A percentile compares a stretch with the other conserved stretches of the same genome.
Conservation (phyloP, 2,329 filamentous ascomycete species). For the Botrytis deweyae region DNA sequence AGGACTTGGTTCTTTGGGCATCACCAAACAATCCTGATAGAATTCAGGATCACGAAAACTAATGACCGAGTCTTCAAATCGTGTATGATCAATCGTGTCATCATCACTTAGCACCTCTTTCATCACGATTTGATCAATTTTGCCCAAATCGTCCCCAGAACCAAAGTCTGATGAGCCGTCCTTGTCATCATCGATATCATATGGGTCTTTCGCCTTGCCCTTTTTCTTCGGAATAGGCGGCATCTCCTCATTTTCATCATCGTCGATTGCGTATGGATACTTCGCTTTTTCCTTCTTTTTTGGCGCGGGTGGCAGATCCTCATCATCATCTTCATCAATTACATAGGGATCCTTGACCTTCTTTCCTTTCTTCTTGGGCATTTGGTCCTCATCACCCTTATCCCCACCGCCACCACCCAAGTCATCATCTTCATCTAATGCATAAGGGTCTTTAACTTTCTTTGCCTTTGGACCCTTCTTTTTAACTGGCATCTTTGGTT, state of each 20-base stretch:
- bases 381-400: background rate
- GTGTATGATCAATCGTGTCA: background rate
- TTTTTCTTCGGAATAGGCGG: conserved; percentile 3
- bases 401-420: background rate
- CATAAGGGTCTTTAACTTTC: conserved; percentile 17
- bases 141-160: background rate
- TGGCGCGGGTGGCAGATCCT: background rate
- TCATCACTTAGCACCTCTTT: conserved; percentile 20
- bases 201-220: background rate
- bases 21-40: conserved; percentile 34
- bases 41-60: conserved; percentile 35
- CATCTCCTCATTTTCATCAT: background rate
- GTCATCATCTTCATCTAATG: conserved; percentile 16
- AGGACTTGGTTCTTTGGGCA: conserved; percentile 9
- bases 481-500: conserved; percentile 13
- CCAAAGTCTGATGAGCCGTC: conserved; percentile 18
- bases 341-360: conserved; percentile 13
- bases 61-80: conserved; percentile 19
- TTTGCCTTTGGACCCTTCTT: conserved; percentile 12
- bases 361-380: conserved; percentile 6
- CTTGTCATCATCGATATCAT: conserved; percentile 1
- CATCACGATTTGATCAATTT: conserved; percentile 5
- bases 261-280: conserved; percentile 10
- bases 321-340: conserved; percentile 17
- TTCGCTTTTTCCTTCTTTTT: conserved; percentile 17